A percentile compares a stretch with the other conserved stretches of the same genome.
Conservation (phyloP, 257 asterid genomes). For the Echites panduratus region DNA sequence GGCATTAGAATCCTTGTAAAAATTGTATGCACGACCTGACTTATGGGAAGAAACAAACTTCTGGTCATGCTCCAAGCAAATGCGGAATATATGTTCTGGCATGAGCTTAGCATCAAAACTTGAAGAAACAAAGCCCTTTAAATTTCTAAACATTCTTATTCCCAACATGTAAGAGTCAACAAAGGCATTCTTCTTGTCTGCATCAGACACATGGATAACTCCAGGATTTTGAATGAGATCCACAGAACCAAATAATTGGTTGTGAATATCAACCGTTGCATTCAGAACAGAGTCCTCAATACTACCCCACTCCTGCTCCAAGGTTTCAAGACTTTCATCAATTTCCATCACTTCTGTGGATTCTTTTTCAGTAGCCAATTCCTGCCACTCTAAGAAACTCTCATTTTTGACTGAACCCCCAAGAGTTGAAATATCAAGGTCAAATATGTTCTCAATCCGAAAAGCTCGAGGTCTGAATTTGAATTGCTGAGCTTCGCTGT, state of each 20-base stretch:
- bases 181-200: conserved; percentile 53
- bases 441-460: conserved; percentile 62
- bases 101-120: conserved; percentile 66
- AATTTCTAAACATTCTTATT: conserved; percentile 40
- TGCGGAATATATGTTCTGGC: conserved; percentile 79
- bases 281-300: conserved; percentile 49
- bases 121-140: conserved; percentile 56
- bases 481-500: conserved; percentile 43
- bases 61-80: conserved; percentile 74
- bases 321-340: conserved; percentile 36
- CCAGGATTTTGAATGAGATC: conserved; percentile 65
- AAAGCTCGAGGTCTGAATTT: conserved; percentile 74
- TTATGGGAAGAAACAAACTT: conserved; percentile 36
- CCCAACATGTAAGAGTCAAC: conserved; percentile 64
- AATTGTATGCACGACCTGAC: conserved; percentile 50
- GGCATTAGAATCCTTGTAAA: conserved; percentile 80
- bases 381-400: conserved; percentile 71
- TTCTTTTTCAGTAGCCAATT: conserved; percentile 53
- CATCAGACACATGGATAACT: conserved; percentile 47
- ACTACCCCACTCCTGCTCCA: conserved; percentile 58
- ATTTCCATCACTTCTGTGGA: conserved; percentile 44
- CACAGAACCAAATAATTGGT: conserved; percentile 68
- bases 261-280: conserved; percentile 61
- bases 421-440: conserved; percentile 63
- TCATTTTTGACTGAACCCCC: conserved; percentile 46